phyloP scores from a whole-genome alignment of 2,329 filamentous ascomycete species.

The Trichoderma sp. region DNA sequence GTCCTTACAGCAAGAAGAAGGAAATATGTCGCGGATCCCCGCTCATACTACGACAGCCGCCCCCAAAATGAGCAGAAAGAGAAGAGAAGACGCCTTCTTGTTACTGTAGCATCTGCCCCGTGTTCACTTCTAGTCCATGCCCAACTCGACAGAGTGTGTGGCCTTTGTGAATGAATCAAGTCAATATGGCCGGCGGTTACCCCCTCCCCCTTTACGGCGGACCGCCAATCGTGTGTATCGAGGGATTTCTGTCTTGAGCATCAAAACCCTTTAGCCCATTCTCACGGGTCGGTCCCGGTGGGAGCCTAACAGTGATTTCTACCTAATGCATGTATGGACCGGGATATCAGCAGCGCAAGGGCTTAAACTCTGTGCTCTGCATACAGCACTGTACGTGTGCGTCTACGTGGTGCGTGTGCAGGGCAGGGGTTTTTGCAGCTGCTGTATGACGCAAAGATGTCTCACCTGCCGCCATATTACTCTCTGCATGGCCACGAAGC shows the following conservation, averaged over 20 bases:
- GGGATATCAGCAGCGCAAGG: neutral
- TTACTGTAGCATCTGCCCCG: slow-evolving; percentile 12
- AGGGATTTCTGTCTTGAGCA: neutral
- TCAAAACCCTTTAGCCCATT: neutral
- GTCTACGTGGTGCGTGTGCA: neutral
- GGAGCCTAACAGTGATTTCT: neutral
- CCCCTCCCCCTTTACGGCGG: neutral
- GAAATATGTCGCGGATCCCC: slow-evolving; percentile 4
- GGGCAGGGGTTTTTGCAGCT: neutral
- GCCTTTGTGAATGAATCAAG: neutral
- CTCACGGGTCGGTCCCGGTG: neutral
- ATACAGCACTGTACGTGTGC: neutral
- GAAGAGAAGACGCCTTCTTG: neutral
- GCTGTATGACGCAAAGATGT: neutral
- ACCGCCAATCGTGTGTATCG: neutral
- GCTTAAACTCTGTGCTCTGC: neutral
- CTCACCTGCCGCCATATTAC: neutral
- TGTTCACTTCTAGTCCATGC: neutral
- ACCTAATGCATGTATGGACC: slow-evolving; percentile 10
- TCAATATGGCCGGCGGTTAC: neutral
- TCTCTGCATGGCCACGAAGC: neutral
- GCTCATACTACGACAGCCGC: slow-evolving; percentile 6
- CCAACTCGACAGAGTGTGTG: neutral
- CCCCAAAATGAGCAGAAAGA: neutral
- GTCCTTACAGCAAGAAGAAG: neutral